These are phyloP conservation scores for Schwanniomyces polymorphus DNA, from an alignment of 805 yeast genomes.

Conservation along the genomic window DNA sequence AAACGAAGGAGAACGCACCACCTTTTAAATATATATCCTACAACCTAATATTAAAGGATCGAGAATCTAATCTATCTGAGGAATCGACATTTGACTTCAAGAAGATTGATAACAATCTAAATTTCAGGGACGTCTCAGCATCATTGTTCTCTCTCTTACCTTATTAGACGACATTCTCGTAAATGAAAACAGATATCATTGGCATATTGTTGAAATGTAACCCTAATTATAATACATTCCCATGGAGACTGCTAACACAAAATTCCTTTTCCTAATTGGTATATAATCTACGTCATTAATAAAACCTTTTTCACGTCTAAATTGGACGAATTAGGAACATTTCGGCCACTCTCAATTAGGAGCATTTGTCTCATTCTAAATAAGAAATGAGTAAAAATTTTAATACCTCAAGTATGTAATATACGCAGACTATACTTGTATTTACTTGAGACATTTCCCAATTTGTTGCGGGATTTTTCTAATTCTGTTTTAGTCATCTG, in stretches of 20 bases:
- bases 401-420: conserved; percentile 1
- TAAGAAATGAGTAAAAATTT: neutral
- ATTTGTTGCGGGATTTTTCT: conserved; percentile 2
- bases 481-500: neutral
- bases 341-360: neutral
- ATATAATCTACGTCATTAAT: neutral
- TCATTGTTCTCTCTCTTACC: too few relatives aligned
- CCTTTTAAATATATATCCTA: too few relatives aligned
- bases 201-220: too few relatives aligned
- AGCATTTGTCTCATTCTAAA: neutral
- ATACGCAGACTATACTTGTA: neutral
- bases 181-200: neutral
- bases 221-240: too few relatives aligned
- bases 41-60: too few relatives aligned
- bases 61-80: too few relatives aligned
- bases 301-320: neutral
- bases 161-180: neutral
- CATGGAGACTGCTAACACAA: neutral
- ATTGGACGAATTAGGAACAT: neutral
- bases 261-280: neutral
- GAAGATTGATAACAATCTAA: too few relatives aligned
- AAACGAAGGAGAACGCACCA: too few relatives aligned
- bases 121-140: too few relatives aligned
- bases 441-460: neutral
- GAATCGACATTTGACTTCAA: too few relatives aligned